Conservation (phyloP, 306 rosid species). For the Lablab purpureus region DNA sequence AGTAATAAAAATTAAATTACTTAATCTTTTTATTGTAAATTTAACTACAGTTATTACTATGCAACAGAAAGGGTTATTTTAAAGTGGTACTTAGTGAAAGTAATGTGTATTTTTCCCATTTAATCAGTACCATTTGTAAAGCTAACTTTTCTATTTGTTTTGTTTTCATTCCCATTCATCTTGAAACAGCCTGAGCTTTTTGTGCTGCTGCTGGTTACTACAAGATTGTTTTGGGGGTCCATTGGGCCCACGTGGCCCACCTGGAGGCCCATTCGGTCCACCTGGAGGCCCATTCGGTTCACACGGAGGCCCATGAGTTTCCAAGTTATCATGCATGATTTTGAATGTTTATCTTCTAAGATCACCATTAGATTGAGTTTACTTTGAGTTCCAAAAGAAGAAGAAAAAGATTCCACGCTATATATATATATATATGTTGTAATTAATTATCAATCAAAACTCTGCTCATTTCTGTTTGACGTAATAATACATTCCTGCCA, state of each 20-base stretch:
- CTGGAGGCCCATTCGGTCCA: slow-evolving; percentile 43
- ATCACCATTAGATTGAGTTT: background rate
- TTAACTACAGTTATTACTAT: background rate
- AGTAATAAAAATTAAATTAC: background rate
- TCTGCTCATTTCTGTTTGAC: slow-evolving; percentile 17
- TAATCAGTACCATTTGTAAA: background rate
- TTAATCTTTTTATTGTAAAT: background rate
- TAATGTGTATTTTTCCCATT: background rate
- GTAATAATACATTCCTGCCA: background rate
- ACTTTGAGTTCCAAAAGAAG: background rate
- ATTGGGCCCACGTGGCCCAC: slow-evolving; percentile 38
- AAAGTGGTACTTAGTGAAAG: too few species aligned
- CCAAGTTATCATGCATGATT: background rate
- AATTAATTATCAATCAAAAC: slow-evolving; percentile 17
- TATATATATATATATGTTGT: slow-evolving; percentile 11
- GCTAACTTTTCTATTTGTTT: background rate
- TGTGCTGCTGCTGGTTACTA: slow-evolving; percentile 72
- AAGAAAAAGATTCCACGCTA: background rate
- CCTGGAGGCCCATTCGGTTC: slow-evolving; percentile 33
- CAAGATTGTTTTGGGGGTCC: slow-evolving; percentile 69
- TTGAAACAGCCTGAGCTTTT: slow-evolving; percentile 50
- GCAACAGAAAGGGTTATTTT: background rate
- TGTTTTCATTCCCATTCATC: background rate
- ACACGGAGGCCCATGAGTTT: slow-evolving; percentile 41
- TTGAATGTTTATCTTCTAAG: background rate